These are phyloP conservation scores for Cymbopogon citratus DNA, from an alignment of 176 grass and related monocot genomes.

Conservation along the genomic window DNA sequence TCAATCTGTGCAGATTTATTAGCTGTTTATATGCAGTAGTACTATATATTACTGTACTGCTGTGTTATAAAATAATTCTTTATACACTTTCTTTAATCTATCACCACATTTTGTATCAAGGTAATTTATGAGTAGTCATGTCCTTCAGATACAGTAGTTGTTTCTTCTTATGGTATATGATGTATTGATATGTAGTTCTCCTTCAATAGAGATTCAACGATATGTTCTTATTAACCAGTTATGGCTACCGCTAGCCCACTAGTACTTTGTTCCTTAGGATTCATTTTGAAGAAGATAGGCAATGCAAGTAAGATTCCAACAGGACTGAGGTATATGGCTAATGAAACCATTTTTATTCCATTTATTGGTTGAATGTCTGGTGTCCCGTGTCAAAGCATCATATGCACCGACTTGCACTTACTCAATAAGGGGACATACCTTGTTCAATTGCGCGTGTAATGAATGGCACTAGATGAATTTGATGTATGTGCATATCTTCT, in stretches of 20 bases:
- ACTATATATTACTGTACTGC: neutral
- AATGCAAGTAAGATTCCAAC: neutral
- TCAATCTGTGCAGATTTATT: neutral
- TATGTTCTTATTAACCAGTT: neutral
- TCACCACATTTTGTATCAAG: neutral
- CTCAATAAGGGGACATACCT: neutral
- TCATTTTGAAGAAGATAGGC: neutral
- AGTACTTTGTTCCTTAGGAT: neutral
- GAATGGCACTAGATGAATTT: neutral
- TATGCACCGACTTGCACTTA: constrained; percentile 15
- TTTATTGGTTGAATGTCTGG: constrained; percentile 1
- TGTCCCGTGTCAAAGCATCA: neutral
- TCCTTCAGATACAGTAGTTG: neutral
- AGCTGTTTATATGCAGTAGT: neutral
- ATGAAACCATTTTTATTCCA: neutral
- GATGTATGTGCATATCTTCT: neutral
- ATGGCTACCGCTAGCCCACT: neutral
- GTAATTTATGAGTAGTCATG: neutral
- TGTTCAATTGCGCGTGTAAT: neutral
- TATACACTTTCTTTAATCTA: neutral
- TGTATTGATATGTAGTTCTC: neutral
- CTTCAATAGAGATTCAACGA: neutral
- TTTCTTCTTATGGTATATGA: neutral
- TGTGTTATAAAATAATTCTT: neutral
- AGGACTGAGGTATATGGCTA: constrained; percentile 4